phyloP scores from a whole-genome alignment of 176 grass and related monocot species.

The Pharus latifolius region DNA sequence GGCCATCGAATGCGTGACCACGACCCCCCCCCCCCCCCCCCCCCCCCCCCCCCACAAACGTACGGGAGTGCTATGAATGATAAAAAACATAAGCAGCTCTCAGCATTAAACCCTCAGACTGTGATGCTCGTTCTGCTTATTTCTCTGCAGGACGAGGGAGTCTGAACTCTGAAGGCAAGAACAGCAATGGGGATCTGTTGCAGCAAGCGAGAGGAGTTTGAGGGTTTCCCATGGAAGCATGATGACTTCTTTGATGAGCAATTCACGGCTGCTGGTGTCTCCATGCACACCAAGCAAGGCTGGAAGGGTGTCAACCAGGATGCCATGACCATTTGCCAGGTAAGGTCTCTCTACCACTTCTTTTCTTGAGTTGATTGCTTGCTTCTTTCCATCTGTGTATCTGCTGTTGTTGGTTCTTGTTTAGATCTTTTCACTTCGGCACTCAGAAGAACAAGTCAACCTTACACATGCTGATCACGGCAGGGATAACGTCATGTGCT shows the following conservation, averaged over 20 bases:
- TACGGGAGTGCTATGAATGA: too few species aligned
- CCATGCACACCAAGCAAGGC: conserved; percentile 76
- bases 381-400: too few species aligned
- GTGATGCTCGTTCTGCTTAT: not conserved
- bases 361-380: not conserved
- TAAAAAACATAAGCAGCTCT: too few species aligned
- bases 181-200: conserved; percentile 74
- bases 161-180: not conserved
- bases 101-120: conserved; percentile 12
- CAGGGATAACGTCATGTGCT: not conserved
- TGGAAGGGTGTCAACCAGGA: conserved; percentile 97
- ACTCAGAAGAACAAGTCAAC: too few species aligned
- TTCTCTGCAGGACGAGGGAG: not conserved
- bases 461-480: not conserved
- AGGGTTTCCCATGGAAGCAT: conserved; percentile 33
- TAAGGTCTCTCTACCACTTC: not conserved
- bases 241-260: conserved; percentile 33
- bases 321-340: conserved; percentile 77
- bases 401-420: too few species aligned
- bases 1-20: too few species aligned
- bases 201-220: conserved; percentile 33
- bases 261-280: conserved; percentile 33
- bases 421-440: not conserved
- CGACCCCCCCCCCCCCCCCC: too few species aligned
- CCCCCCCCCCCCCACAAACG: too few species aligned